phyloP scores from a whole-genome alignment of 441 rosid genomes.

The Populus hybrid region DNA sequence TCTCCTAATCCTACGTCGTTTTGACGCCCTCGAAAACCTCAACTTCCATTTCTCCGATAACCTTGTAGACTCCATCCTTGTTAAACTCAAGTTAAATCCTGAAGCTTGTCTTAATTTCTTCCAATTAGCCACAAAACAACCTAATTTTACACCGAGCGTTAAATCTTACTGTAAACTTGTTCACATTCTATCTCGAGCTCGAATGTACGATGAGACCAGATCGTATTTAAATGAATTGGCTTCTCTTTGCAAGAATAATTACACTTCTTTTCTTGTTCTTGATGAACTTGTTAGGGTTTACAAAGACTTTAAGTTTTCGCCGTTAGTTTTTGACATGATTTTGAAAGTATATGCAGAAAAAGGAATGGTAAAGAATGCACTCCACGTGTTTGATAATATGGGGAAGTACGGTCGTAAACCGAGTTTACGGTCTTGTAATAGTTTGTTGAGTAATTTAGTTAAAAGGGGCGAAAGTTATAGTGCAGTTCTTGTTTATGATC shows the following conservation, averaged over 20 bases:
- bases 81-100: constrained; percentile 53
- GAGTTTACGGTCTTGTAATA: constrained; percentile 67
- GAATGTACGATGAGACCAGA: constrained; percentile 60
- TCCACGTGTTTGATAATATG: constrained; percentile 91
- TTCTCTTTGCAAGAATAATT: constrained; percentile 41
- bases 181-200: constrained; percentile 72
- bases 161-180: constrained; percentile 64
- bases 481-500: constrained; percentile 66
- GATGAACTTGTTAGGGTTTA: constrained; percentile 55
- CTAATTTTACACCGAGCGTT: constrained; percentile 49
- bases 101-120: constrained; percentile 58
- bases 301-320: constrained; percentile 54
- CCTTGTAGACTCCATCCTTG: constrained; percentile 65
- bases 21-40: constrained; percentile 51
- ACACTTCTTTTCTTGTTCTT: constrained; percentile 49
- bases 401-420: constrained; percentile 54
- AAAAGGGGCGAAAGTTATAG: constrained; percentile 40
- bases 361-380: constrained; percentile 57
- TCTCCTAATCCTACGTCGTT: constrained; percentile 58
- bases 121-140: constrained; percentile 53
- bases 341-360: constrained; percentile 60
- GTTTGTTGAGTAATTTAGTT: constrained; percentile 67
- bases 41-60: constrained; percentile 58
- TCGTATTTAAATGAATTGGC: constrained; percentile 47
- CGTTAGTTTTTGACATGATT: constrained; percentile 76